A percentile compares a stretch with the other conserved stretches of the same genome.
phyloP scores from a whole-genome alignment of 148 eudicot genomes.

The Tetragonia tetragonoides region DNA sequence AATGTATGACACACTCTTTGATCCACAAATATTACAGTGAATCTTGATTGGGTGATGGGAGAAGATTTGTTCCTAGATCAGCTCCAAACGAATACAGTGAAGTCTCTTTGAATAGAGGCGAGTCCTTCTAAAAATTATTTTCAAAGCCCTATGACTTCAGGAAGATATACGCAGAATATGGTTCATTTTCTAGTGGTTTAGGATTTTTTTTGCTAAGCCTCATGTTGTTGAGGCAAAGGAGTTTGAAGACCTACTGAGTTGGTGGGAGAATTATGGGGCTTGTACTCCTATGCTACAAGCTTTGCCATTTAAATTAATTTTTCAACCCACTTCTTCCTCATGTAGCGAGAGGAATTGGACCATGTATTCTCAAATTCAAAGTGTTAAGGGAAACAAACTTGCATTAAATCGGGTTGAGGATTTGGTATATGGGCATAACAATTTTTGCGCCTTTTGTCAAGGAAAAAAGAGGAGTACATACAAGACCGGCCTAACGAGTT shows the following conservation, averaged over 20 bases:
- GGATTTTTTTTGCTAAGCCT: background rate
- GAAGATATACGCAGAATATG: background rate
- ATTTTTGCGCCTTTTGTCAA: constrained; percentile 7
- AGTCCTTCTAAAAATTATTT: too few relatives aligned
- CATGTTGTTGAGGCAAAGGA: background rate
- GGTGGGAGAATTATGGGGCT: background rate
- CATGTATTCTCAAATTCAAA: constrained; percentile 1
- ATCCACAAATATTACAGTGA: background rate
- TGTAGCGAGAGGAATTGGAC: constrained; percentile 24
- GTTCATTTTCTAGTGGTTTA: background rate
- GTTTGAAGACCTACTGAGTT: background rate
- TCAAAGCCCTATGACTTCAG: too few relatives aligned
- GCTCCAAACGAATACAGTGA: too few relatives aligned
- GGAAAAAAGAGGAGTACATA: constrained; percentile 7
- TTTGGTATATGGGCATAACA: constrained; percentile 14
- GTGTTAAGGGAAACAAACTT: background rate
- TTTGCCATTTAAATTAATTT: constrained; percentile 5
- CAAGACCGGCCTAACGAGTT: background rate
- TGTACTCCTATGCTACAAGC: background rate
- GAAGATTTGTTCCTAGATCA: too few relatives aligned
- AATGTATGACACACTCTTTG: constrained; percentile 2
- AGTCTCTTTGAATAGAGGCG: too few relatives aligned
- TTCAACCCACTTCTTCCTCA: constrained; percentile 4
- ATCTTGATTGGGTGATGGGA: too few relatives aligned
- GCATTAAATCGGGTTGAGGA: background rate